phyloP scores from a whole-genome alignment of 78 protist genomes.

The Polysphondylium violaceum region DNA sequence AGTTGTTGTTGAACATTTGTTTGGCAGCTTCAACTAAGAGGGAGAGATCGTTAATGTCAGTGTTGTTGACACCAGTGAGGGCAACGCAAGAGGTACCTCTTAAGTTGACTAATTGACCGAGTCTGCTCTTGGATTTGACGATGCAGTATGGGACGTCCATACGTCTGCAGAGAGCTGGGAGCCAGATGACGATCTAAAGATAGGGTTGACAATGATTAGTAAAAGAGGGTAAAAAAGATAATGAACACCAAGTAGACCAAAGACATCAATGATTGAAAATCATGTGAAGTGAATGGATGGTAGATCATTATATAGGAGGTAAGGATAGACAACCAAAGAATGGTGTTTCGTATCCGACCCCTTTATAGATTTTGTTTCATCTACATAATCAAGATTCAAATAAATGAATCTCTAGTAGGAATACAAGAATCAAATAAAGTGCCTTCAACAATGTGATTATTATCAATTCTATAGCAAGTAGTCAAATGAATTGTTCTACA shows the following conservation, averaged over 20 bases:
- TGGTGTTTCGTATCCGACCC: too few species aligned
- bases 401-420: not conserved
- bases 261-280: not conserved
- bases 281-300: not conserved
- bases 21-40: constrained; percentile 67
- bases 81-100: constrained; percentile 97
- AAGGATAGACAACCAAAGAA: too few species aligned
- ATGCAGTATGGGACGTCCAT: constrained; percentile 98
- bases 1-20: constrained; percentile 79
- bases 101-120: constrained; percentile 96
- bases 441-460: constrained; percentile 23
- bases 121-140: constrained; percentile 98
- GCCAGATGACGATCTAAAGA: constrained; percentile 95
- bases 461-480: not conserved
- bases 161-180: constrained; percentile 99
- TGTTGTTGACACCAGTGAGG: constrained; percentile 85
- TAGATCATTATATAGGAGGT: too few species aligned
- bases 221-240: not conserved
- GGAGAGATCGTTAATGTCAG: constrained; percentile 59
- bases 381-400: constrained; percentile 18
- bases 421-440: not conserved
- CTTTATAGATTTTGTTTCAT: not conserved
- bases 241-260: not conserved
- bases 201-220: not conserved
- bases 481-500: not conserved